phyloP scores from a whole-genome alignment of 495 filamentous ascomycete species.

The Cetradonia linearis region DNA sequence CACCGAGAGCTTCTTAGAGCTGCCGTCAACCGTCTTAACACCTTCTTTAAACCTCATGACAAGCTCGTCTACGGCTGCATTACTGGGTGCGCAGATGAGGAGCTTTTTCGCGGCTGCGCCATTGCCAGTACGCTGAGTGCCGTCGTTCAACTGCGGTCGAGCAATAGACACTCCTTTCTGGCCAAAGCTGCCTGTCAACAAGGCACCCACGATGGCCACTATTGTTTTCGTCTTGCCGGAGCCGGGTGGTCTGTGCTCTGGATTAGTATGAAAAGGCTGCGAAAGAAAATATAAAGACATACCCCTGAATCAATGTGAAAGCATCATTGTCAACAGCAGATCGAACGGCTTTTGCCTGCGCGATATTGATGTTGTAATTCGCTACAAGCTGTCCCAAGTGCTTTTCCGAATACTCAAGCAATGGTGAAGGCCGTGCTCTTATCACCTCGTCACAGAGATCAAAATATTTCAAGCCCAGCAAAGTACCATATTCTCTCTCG shows the following conservation, averaged over 20 bases:
- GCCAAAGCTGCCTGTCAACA: slow-evolving; percentile 55
- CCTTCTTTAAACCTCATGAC: slow-evolving; percentile 88
- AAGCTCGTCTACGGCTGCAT: slow-evolving; percentile 92
- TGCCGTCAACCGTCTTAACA: slow-evolving; percentile 66
- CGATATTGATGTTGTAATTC: slow-evolving; percentile 75
- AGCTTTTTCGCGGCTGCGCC: slow-evolving; percentile 64
- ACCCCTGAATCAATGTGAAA: slow-evolving; percentile 91
- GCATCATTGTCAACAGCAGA: slow-evolving; percentile 90
- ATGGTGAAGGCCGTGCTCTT: slow-evolving; percentile 75
- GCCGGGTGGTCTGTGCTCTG: slow-evolving; percentile 57
- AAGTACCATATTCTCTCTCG: slow-evolving; percentile 87
- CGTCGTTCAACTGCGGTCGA: slow-evolving; percentile 34
- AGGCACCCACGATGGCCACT: slow-evolving; percentile 83
- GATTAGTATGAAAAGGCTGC: background rate
- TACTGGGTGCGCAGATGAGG: slow-evolving; percentile 90
- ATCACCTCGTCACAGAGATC: slow-evolving; percentile 89
- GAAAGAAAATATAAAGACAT: slow-evolving; percentile 22
- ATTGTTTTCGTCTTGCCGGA: slow-evolving; percentile 99
- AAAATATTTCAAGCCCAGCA: slow-evolving; percentile 85
- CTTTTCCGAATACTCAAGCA: slow-evolving; percentile 66
- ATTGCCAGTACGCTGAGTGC: slow-evolving; percentile 20
- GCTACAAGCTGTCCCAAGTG: slow-evolving; percentile 53
- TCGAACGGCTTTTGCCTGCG: slow-evolving; percentile 85
- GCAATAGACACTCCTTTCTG: slow-evolving; percentile 41
- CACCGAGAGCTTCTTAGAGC: slow-evolving; percentile 62